phyloP scores from a whole-genome alignment of 2,329 filamentous ascomycete species.

The Didymella arachidicola region DNA sequence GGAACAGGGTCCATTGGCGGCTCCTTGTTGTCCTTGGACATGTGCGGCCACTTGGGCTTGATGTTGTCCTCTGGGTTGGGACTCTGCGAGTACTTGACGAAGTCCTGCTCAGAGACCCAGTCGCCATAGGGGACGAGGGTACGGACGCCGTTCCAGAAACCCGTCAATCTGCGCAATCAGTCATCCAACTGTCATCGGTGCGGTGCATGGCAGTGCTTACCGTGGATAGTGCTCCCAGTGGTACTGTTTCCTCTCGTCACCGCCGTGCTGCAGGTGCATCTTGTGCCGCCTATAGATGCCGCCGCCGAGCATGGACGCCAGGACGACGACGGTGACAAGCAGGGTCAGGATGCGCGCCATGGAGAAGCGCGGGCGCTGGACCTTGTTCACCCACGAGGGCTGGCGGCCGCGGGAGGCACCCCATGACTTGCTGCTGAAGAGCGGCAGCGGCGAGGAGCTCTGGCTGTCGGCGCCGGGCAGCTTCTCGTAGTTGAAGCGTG shows the following conservation, averaged over 20 bases:
- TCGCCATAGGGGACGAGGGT: constrained; percentile 55
- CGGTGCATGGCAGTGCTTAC: constrained; percentile 36
- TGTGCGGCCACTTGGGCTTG: constrained; percentile 47
- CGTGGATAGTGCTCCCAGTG: constrained; percentile 57
- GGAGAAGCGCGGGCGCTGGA: constrained; percentile 54
- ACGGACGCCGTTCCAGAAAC: constrained; percentile 59
- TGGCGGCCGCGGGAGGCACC: constrained; percentile 39
- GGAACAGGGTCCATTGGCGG: constrained; percentile 50
- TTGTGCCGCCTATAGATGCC: constrained; percentile 52
- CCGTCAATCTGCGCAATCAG: constrained; percentile 48
- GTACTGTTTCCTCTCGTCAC: constrained; percentile 48
- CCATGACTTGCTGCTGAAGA: constrained; percentile 51
- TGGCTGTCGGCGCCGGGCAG: constrained; percentile 54
- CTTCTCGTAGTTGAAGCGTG: constrained; percentile 57
- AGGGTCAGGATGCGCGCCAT: constrained; percentile 53
- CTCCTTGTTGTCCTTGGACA: constrained; percentile 49
- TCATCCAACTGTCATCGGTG: neutral
- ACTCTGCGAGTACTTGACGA: constrained; percentile 52
- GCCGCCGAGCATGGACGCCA: constrained; percentile 53
- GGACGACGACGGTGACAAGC: constrained; percentile 50
- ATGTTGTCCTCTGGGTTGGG: constrained; percentile 49
- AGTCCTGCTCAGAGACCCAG: constrained; percentile 56
- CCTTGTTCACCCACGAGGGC: constrained; percentile 50
- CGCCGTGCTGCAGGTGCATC: constrained; percentile 44
- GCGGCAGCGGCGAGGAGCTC: constrained; percentile 50